Conservation (phyloP, 345 rosid genomes). For the Populus pruinosa region DNA sequence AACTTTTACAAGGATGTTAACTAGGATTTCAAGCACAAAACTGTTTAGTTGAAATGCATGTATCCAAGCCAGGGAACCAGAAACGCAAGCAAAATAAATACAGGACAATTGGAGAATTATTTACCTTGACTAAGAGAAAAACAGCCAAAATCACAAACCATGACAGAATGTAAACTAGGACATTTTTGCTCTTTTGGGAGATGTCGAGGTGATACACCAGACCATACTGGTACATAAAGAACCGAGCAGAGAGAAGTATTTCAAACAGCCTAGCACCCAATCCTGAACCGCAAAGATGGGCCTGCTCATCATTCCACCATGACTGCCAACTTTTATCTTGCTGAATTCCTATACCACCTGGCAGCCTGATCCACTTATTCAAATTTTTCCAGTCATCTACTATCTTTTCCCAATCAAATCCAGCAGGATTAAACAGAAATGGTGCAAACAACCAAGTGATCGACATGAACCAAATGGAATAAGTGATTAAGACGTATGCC, state of each 20-base stretch:
- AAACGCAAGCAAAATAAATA: too few species aligned
- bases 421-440: slow-evolving; percentile 88
- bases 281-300: slow-evolving; percentile 72
- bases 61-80: too few species aligned
- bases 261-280: slow-evolving; percentile 68
- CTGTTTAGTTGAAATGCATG: too few species aligned
- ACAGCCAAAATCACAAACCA: slow-evolving; percentile 86
- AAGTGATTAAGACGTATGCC: slow-evolving; percentile 80
- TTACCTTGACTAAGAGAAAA: slow-evolving; percentile 79
- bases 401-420: slow-evolving; percentile 82
- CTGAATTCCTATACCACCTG: slow-evolving; percentile 93
- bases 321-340: slow-evolving; percentile 98
- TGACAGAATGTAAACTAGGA: slow-evolving; percentile 83
- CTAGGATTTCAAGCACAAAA: too few species aligned
- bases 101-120: not conserved
- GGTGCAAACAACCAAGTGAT: slow-evolving; percentile 94
- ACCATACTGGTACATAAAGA: slow-evolving; percentile 93
- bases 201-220: slow-evolving; percentile 98
- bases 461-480: slow-evolving; percentile 94
- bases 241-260: slow-evolving; percentile 72
- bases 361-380: slow-evolving; percentile 95
- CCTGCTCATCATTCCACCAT: slow-evolving; percentile 95
- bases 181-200: slow-evolving; percentile 70
- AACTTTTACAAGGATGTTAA: too few species aligned
- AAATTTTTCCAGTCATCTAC: slow-evolving; percentile 97